Conservation (phyloP, 768 basidiomycete genomes). For the Chalciporus pseudorubinellus region DNA sequence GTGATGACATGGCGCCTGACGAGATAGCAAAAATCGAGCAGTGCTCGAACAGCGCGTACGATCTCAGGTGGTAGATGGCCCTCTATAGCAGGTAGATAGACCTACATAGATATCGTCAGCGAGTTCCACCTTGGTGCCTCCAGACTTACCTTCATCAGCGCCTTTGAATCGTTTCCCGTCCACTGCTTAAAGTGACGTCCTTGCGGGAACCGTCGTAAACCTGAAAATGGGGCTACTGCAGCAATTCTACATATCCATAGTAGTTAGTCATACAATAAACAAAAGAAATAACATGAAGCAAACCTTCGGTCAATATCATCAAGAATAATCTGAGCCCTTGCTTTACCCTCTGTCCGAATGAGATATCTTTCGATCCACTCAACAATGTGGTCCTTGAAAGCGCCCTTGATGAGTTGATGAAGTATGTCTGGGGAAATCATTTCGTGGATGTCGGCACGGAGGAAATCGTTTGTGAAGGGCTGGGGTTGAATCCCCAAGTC, state of each 20-base stretch:
- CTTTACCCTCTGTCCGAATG: background rate
- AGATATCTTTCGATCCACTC: slow-evolving; percentile 4
- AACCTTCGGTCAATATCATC: slow-evolving; percentile 34
- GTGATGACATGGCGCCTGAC: slow-evolving; percentile 16
- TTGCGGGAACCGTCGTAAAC: slow-evolving; percentile 29
- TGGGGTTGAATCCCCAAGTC: background rate
- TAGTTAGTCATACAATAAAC: background rate
- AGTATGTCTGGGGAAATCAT: slow-evolving; percentile 9
- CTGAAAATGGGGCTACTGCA: slow-evolving; percentile 25
- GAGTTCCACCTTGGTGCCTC: background rate
- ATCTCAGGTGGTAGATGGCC: slow-evolving; percentile 22
- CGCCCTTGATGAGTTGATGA: slow-evolving; percentile 5
- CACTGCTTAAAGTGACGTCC: slow-evolving; percentile 36
- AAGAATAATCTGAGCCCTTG: slow-evolving; percentile 16
- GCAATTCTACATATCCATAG: slow-evolving; percentile 23
- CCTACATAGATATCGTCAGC: slow-evolving; percentile 12
- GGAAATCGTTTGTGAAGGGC: slow-evolving; percentile 36
- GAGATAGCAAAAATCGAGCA: slow-evolving; percentile 10
- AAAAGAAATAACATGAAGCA: too few species aligned
- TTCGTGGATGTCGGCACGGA: slow-evolving; percentile 33
- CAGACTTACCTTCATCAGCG: slow-evolving; percentile 36
- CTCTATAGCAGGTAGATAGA: slow-evolving; percentile 29
- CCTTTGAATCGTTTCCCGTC: slow-evolving; percentile 40
- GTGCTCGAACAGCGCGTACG: slow-evolving; percentile 14
- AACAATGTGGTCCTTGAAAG: slow-evolving; percentile 4